A percentile compares a stretch with the other conserved stretches of the same genome.
These are phyloP conservation scores for Colletotrichum sp. DNA, from an alignment of 2,329 filamentous ascomycete genomes.

Conservation along the genomic window DNA sequence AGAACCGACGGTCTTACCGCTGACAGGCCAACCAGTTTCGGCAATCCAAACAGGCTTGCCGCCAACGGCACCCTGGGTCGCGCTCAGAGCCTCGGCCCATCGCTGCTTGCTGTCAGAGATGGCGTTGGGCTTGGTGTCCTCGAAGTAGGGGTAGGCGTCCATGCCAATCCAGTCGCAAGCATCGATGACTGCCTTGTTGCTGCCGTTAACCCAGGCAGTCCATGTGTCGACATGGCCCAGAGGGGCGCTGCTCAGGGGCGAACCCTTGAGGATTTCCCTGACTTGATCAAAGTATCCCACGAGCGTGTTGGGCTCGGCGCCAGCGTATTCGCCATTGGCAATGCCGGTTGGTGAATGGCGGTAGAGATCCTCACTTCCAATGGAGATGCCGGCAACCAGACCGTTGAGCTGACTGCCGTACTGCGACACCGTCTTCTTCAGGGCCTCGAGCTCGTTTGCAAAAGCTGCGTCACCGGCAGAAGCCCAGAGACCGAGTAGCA, in stretches of 20 bases:
- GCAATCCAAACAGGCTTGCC: conserved; percentile 84
- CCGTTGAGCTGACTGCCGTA: conserved; percentile 71
- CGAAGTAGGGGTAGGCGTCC: conserved; percentile 86
- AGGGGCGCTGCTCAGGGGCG: conserved; percentile 58
- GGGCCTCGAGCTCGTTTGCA: conserved; percentile 75
- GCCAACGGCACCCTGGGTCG: conserved; percentile 61
- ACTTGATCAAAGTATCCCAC: conserved; percentile 75
- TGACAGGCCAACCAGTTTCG: conserved; percentile 87
- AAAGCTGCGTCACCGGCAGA: conserved; percentile 70
- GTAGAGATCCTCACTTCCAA: conserved; percentile 89
- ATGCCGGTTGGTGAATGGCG: conserved; percentile 76
- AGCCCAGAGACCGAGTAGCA: conserved; percentile 86
- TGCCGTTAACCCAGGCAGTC: conserved; percentile 77
- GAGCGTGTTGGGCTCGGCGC: conserved; percentile 66
- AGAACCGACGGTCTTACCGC: conserved; percentile 65
- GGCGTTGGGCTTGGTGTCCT: conserved; percentile 70
- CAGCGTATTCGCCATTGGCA: conserved; percentile 64
- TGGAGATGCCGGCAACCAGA: conserved; percentile 80
- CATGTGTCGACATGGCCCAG: conserved; percentile 92
- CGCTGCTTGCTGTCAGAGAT: conserved; percentile 69
- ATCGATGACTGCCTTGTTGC: conserved; percentile 73
- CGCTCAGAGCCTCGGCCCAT: conserved; percentile 70
- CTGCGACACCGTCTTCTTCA: conserved; percentile 70
- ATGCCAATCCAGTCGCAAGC: conserved; percentile 81
- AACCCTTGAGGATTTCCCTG: conserved; percentile 66